phyloP scores from a whole-genome alignment of 1,284 basidiomycete genomes.

The Trichosporon coremiiforme region DNA sequence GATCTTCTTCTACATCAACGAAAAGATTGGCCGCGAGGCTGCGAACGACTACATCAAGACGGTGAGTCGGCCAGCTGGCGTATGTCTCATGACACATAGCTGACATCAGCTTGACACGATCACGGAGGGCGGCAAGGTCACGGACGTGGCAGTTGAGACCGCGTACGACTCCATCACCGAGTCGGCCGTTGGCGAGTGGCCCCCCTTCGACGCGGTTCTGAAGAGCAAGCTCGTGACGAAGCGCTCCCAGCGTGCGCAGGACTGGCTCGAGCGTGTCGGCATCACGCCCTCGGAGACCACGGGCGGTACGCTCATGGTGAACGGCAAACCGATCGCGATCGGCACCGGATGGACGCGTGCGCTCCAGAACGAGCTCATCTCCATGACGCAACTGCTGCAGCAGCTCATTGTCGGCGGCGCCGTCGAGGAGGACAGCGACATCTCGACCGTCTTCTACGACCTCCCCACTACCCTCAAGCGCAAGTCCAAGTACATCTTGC shows the following conservation, averaged over 20 bases:
- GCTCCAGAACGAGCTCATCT: slow-evolving; percentile 57
- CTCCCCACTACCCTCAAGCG: slow-evolving; percentile 69
- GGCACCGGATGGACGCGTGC: slow-evolving; percentile 62
- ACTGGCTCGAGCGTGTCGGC: slow-evolving; percentile 44
- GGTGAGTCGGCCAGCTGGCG: neutral
- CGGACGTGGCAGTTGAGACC: slow-evolving; percentile 29
- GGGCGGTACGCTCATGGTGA: slow-evolving; percentile 67
- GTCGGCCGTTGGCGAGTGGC: slow-evolving; percentile 13
- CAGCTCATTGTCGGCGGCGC: slow-evolving; percentile 59
- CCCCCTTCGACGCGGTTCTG: slow-evolving; percentile 56
- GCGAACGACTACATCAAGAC: slow-evolving; percentile 65
- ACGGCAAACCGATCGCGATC: slow-evolving; percentile 76
- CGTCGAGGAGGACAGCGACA: slow-evolving; percentile 56
- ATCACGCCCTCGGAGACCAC: slow-evolving; percentile 39
- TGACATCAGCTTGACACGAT: slow-evolving; percentile 6
- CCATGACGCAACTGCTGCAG: slow-evolving; percentile 63
- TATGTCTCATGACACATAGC: neutral
- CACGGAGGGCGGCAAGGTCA: neutral
- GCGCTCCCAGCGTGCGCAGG: slow-evolving; percentile 31
- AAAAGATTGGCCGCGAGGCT: slow-evolving; percentile 65
- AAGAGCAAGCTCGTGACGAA: slow-evolving; percentile 43
- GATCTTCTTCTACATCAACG: slow-evolving; percentile 68
- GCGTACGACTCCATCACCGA: slow-evolving; percentile 43
- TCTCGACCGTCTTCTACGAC: slow-evolving; percentile 85
- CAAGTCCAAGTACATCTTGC: slow-evolving; percentile 63